A percentile compares a stretch with the other conserved stretches of the same genome.
phyloP scores from a whole-genome alignment of 768 basidiomycete species.

The Pisolithus marmoratus region DNA sequence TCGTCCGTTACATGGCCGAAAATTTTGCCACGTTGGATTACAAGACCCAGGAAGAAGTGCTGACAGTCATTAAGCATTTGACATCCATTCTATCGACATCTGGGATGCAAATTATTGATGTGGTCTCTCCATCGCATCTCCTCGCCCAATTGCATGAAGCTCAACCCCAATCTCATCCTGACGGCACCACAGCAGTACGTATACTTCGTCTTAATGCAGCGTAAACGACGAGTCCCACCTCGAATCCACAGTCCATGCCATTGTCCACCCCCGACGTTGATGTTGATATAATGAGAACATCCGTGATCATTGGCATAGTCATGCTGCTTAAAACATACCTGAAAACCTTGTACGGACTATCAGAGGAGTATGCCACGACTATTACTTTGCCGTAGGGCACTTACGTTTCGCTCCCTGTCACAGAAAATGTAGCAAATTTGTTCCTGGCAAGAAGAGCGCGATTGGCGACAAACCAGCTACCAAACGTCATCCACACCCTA shows the following conservation, averaged over 20 bases:
- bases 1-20: conserved; percentile 90
- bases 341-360: conserved; percentile 75
- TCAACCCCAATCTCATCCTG: conserved; percentile 3
- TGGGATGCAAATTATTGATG: conserved; percentile 78
- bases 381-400: neutral
- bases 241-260: neutral
- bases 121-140: conserved; percentile 64
- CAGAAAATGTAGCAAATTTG: conserved; percentile 90
- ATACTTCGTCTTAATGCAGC: neutral
- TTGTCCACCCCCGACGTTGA: conserved; percentile 6
- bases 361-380: conserved; percentile 72
- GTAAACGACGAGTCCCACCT: neutral
- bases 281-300: conserved; percentile 48
- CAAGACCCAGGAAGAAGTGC: conserved; percentile 90
- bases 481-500: conserved; percentile 53
- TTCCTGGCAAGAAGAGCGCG: conserved; percentile 83
- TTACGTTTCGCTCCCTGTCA: conserved; percentile 3
- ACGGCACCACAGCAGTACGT: conserved; percentile 6
- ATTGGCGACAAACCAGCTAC: conserved; percentile 77
- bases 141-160: conserved; percentile 51
- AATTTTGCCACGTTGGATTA: conserved; percentile 91
- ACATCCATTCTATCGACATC: conserved; percentile 71
- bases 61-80: conserved; percentile 77
- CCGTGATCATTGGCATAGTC: conserved; percentile 76
- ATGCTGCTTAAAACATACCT: conserved; percentile 86